Evolutionary conservation across 148 eudicot genomes (phyloP), one percentile per base, ranked within the genome.

Genomic region (Cornus kousa): DNA sequence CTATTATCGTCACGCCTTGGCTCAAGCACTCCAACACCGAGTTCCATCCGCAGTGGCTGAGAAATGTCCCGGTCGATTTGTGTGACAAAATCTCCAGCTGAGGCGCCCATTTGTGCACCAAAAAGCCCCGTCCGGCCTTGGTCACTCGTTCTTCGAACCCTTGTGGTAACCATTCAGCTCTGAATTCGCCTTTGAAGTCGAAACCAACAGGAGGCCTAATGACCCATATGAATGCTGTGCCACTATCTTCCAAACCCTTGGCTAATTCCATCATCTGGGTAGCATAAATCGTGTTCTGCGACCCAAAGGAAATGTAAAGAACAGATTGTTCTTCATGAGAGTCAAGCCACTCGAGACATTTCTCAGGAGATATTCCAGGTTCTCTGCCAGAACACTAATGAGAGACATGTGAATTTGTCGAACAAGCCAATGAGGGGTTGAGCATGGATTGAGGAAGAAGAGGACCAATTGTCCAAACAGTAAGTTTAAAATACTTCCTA

Each of bases 201-300:
- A 82, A 87, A 43, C 91, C 91, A 40, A 89, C 46, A 2, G 99
- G 99, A 33, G 93, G 88, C 88, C 99, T 77, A 28, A 89, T 77
- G n/a, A 84, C 90, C 99, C 99, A 95, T 20, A 95, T 71, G 82
- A 95, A 95, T 17, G 86, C 75, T 23, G 60, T 84, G 22, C 80
- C 83, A 62, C 94, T 89, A 22, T 80, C 83, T 68, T 91, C 96
- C 75, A 95, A 82, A 0, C 98, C 97, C 22, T 53, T 68, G 0
- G 96, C 97, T 17, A 95, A 78, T 68, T 89, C 94, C 91, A 90
- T 93, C 97, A 95, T 95, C 37, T 95, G 97, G 48, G 86, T 10
- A 7, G 86, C 77, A 22, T 81, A 81, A 16, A 95, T 86, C 0
- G 91, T 86, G 83, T 90, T 93, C 75, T 95, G 97, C 0, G 97